These are phyloP conservation scores for Phytophthora nicotianae DNA, from an alignment of 352 stramenopile genomes.

Conservation along the genomic window DNA sequence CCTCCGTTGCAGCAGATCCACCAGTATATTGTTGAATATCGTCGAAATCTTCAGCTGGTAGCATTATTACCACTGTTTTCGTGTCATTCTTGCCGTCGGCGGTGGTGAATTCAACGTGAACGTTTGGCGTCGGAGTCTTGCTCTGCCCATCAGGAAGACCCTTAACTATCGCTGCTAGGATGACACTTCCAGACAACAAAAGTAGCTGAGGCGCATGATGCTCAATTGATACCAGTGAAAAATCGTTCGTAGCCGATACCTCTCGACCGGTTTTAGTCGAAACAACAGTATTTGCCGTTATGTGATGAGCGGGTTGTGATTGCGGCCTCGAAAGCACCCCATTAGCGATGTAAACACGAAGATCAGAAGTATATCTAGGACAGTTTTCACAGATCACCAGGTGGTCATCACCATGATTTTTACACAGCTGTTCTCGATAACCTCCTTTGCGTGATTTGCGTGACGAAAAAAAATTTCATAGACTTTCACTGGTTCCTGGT, in stretches of 20 bases:
- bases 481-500: neutral
- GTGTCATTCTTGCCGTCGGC: neutral
- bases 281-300: no score
- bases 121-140: neutral
- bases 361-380: no score
- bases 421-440: no score
- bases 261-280: no score
- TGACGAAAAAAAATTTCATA: neutral
- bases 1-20: neutral
- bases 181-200: neutral
- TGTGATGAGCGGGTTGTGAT: no score
- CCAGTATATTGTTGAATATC: neutral
- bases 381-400: no score
- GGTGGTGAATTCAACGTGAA: neutral
- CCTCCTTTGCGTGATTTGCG: no score
- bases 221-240: no score
- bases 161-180: neutral
- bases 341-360: no score
- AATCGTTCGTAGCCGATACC: no score
- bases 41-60: neutral
- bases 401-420: no score
- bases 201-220: neutral
- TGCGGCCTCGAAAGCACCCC: no score
- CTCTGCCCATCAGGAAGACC: neutral
- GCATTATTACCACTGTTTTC: neutral